Evolutionary conservation across 1,284 basidiomycete genomes (phyloP).

Genomic region (Malassezia furfur): DNA sequence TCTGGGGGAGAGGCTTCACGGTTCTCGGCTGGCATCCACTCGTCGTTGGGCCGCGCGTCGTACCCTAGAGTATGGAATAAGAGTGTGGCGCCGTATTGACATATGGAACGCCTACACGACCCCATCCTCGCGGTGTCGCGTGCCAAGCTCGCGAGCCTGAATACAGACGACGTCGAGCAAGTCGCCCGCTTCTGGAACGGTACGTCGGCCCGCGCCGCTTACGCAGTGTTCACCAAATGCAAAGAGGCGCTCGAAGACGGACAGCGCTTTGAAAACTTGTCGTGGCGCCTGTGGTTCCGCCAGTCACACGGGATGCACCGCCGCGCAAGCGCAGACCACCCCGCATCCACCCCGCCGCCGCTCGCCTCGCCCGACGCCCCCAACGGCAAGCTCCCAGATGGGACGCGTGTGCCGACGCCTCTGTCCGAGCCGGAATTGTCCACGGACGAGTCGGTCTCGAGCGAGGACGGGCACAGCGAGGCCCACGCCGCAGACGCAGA

Average conservation of each 20-base stretch:
- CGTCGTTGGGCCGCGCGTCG: no score
- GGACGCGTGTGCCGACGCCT: not conserved
- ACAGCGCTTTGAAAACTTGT: conserved; percentile 68
- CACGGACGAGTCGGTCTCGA: conserved; percentile 12
- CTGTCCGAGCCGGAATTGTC: conserved; percentile 17
- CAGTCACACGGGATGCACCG: conserved; percentile 44
- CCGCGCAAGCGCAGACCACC: not conserved
- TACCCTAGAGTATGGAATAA: not conserved
- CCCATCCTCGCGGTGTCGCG: conserved; percentile 1
- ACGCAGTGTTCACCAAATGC: conserved; percentile 69
- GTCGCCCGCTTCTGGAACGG: conserved; percentile 11
- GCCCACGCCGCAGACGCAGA: not conserved
- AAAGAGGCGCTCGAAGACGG: conserved; percentile 68
- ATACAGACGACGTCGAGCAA: conserved; percentile 6
- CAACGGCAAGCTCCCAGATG: not conserved
- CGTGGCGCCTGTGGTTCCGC: conserved; percentile 73
- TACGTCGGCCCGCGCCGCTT: not conserved
- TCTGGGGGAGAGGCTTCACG: no score
- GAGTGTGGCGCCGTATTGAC: no score
- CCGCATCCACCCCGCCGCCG: not conserved
- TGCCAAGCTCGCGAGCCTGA: not conserved
- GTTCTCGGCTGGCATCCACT: no score
- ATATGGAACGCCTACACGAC: not conserved
- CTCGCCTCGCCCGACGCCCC: not conserved
- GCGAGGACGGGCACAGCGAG: conserved; percentile 8